Percentiles rank a stretch among this genome's conserved stretches.
These are phyloP conservation scores for Epichloe uncinata DNA, from an alignment of 2,329 filamentous ascomycete species.

Conservation along the genomic window DNA sequence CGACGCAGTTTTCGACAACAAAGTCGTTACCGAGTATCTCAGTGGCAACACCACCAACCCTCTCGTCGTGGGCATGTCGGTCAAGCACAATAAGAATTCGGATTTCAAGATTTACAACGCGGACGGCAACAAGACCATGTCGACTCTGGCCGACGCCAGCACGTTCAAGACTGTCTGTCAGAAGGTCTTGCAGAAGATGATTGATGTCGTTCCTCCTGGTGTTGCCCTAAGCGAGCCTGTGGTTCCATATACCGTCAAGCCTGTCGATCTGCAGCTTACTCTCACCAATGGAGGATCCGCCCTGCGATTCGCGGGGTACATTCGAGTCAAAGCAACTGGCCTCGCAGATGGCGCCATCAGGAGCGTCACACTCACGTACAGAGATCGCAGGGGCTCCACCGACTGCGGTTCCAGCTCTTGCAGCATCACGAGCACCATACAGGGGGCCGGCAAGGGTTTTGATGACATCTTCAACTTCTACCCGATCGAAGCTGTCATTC, in stretches of 20 bases:
- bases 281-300: slow-evolving; percentile 33
- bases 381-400: slow-evolving; percentile 36
- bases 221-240: slow-evolving; percentile 39
- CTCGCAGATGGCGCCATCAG: slow-evolving; percentile 28
- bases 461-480: slow-evolving; percentile 48
- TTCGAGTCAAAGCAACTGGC: slow-evolving; percentile 42
- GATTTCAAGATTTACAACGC: slow-evolving; percentile 43
- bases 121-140: slow-evolving; percentile 42
- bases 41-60: slow-evolving; percentile 39
- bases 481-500: slow-evolving; percentile 35
- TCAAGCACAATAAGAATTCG: slow-evolving; percentile 31
- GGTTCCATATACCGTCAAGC: slow-evolving; percentile 45
- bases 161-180: slow-evolving; percentile 35
- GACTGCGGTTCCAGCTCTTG: slow-evolving; percentile 30
- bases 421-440: slow-evolving; percentile 30
- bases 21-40: slow-evolving; percentile 43
- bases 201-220: slow-evolving; percentile 41
- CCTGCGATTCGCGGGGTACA: slow-evolving; percentile 38
- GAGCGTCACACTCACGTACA: slow-evolving; percentile 40
- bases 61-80: slow-evolving; percentile 38
- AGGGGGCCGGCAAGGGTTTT: slow-evolving; percentile 39
- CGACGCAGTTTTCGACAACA: slow-evolving; percentile 39
- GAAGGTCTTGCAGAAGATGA: slow-evolving; percentile 43
- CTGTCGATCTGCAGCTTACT: slow-evolving; percentile 41
- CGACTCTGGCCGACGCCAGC: slow-evolving; percentile 28